Evolutionary conservation across 768 basidiomycete genomes (phyloP), one percentile per base, ranked within the genome.

Genomic region (Suillus fuscotomentosus): DNA sequence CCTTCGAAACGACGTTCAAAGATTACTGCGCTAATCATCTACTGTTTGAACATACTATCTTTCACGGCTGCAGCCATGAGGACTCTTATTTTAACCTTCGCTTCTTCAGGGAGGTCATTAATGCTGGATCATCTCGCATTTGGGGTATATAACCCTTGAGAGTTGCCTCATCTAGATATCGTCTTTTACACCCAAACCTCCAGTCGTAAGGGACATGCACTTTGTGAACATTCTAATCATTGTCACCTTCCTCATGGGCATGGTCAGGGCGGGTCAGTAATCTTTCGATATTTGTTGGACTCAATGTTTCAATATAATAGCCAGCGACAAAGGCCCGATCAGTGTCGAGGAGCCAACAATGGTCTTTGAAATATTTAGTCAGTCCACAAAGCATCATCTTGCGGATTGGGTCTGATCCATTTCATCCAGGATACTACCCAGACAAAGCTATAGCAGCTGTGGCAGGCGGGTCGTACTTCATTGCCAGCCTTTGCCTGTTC

Each of bases 371-470:
- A 39, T 59, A 59, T 59, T 42, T 3, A 10, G 57, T 59, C 57
- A 59, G 41, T 59, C 11, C 17, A 31, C 10, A 20, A 38, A 41
- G 5, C 13, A 59, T 31, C 41, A 27, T 11, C 10, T 27, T 42
- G 20, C 3, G 41, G 24, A 13, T 31, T 42, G 57, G 3, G 20
- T 8, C 9, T 27, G 31, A 59, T 24, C 7, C 27, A 31, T 42
- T 42, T 3, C 5, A 45, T 63, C 38, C 38, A 73, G 74, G 14
- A 9, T 75, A 76, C 36, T 7, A 65, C n/a, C 75, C 75, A 6
- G 72, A 50, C 57, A 69, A 70, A 48, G 61, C 17, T 0, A 69
- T 68, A 0, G 72, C 75, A 15, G 68, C 60, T 5, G 64, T 69
- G 34, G 73, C 70, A 24, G 65, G 63, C 3, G 72, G 22, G 22